Percentiles rank a stretch among this genome's conserved stretches.
These are phyloP conservation scores for Schoenoplectus tabernaemontani DNA, from an alignment of 202 grass and related monocot genomes.

Conservation along the genomic window DNA sequence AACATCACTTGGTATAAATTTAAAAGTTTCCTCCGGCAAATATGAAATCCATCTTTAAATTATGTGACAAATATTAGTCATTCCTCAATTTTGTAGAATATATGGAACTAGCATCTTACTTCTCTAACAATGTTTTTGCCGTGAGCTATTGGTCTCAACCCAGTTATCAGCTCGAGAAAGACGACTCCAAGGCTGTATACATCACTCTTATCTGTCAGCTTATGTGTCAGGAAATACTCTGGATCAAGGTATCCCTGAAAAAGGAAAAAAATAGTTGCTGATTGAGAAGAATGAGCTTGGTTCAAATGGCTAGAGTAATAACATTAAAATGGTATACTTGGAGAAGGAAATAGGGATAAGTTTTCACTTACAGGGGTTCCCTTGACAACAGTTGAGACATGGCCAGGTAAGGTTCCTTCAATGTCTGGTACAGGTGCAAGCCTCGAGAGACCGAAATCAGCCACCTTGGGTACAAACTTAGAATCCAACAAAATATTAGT, in stretches of 20 bases:
- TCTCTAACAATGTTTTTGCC: conserved; percentile 97
- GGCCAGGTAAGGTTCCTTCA: conserved; percentile 46
- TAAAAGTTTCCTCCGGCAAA: not conserved
- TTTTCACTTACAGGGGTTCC: conserved; percentile 77
- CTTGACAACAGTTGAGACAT: conserved; percentile 87
- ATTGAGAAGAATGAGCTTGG: not conserved
- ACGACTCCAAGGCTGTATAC: conserved; percentile 90
- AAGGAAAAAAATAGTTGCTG: conserved; percentile 6
- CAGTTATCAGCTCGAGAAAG: conserved; percentile 75
- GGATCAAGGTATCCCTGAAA: conserved; percentile 96
- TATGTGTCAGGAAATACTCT: conserved; percentile 91
- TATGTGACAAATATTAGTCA: not conserved
- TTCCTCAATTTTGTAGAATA: not conserved
- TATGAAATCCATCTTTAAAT: not conserved
- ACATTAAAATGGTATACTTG: not conserved
- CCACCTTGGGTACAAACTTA: conserved; percentile 82
- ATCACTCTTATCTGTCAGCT: conserved; percentile 93
- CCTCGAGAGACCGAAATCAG: conserved; percentile 95
- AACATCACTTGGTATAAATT: conserved; percentile 1
- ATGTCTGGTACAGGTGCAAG: conserved; percentile 65
- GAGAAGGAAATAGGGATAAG: not conserved
- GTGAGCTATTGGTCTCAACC: conserved; percentile 81
- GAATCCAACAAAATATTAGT: conserved; percentile 86
- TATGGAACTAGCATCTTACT: conserved; percentile 32
- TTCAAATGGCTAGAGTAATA: not conserved